Evolutionary conservation across 495 filamentous ascomycete species (phyloP).

Genomic region (Neurospora tetraspora): DNA sequence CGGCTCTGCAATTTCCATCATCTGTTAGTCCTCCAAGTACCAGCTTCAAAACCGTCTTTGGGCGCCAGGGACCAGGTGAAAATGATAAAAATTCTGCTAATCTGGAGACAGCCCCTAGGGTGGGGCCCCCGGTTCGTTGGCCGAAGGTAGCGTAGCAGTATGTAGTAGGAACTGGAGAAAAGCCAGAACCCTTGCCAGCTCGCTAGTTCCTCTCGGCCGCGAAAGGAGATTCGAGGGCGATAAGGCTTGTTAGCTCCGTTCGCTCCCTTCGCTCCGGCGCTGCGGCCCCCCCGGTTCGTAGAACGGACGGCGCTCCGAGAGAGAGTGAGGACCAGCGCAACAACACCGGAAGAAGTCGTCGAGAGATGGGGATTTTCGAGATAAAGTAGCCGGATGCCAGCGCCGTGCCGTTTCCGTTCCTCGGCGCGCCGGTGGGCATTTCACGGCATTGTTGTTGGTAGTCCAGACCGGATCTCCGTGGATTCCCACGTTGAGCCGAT

Average conservation of each 20-base stretch:
- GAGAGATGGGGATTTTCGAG: not conserved
- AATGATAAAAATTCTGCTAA: slow-evolving; percentile 18
- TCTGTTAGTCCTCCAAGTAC: not conserved
- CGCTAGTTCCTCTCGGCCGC: slow-evolving; percentile 13
- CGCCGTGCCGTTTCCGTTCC: not conserved
- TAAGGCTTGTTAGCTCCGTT: slow-evolving; percentile 20
- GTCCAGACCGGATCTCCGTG: not conserved
- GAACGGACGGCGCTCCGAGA: not conserved
- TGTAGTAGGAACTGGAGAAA: not conserved
- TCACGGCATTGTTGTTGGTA: not conserved
- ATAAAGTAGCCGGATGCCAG: not conserved
- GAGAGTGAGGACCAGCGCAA: not conserved
- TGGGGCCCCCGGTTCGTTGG: slow-evolving; percentile 13
- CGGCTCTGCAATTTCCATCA: not conserved
- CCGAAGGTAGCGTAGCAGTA: slow-evolving; percentile 2
- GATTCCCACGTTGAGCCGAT: not conserved
- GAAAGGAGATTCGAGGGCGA: slow-evolving; percentile 29
- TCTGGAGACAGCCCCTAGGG: slow-evolving; percentile 22
- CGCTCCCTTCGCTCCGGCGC: not conserved
- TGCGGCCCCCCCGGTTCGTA: not conserved
- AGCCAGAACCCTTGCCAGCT: not conserved
- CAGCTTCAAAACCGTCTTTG: not conserved
- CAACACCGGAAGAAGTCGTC: not conserved
- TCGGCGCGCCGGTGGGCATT: not conserved
- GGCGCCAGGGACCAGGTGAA: slow-evolving; percentile 5